Base-by-base conservation (phyloP, 148 eudicot genomes). In the Chenopodium quinoa region DNA sequence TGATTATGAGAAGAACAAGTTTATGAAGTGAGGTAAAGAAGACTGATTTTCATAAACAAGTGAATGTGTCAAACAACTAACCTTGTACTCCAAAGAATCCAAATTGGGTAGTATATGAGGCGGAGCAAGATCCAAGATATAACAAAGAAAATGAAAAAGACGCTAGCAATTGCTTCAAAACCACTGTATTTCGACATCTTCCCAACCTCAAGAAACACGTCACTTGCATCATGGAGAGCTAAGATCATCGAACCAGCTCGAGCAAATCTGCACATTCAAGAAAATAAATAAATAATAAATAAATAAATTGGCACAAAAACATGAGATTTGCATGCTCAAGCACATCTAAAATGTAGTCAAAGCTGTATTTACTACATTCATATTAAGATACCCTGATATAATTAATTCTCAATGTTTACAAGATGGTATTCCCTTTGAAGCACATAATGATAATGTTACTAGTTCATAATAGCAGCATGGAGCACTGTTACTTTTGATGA, bases 61-160 rank as follows among this genome's bases (percentile, higher is more conserved):
- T 11, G 65, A 29, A 64, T 10, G 46, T 64, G 10, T 56, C 20
- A 37, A 44, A 74, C 64, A 48, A 77, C 90, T 68, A 66, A 94
- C 98, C 98, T 94, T 81, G 98, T 93, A 80, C 98, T 95, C 99
- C 97, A 90, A 10, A 95, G 91, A 79, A 95, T 76, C 99, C 99
- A 95, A 82, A 92, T 91, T 75, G 97, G 94, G 84, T 83, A 95
- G 89, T 92, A 95, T 31, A 90, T 91, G 71, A 95, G 92, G 78
- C 98, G 97, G 87, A 93, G 97, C 47, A 93, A n/a, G 62, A 95
- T 40, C 98, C 98, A 95, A n/a, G 93, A 92, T 72, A 92, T 74
- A 76, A 88, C 97, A 80, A 95, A 95, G 77, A 92, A 85, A 73
- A 95, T 78, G 87, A 93, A 93, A 25, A 93, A 84, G 78, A 88